A percentile compares a stretch with the other conserved stretches of the same genome.
These are phyloP conservation scores for Plantago major DNA, from an alignment of 257 asterid species.

Conservation along the genomic window DNA sequence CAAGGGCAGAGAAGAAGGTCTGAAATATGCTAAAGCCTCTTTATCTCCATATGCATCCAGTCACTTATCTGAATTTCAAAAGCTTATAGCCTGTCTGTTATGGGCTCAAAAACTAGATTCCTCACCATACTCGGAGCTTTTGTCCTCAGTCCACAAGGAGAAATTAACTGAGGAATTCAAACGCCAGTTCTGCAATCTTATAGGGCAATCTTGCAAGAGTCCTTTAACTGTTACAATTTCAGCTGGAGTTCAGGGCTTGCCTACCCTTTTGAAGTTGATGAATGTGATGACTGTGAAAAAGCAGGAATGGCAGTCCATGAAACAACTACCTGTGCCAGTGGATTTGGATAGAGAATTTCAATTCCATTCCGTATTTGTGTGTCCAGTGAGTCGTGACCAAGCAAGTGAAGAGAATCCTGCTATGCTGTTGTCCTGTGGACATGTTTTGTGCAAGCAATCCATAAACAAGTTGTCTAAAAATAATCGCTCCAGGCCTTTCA, in stretches of 20 bases:
- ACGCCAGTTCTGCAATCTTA: conserved; percentile 34
- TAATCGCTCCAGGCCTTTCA: conserved; percentile 43
- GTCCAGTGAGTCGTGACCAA: conserved; percentile 56
- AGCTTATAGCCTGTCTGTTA: conserved; percentile 72
- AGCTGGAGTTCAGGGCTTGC: conserved; percentile 61
- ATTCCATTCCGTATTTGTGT: conserved; percentile 59
- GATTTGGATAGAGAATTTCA: conserved; percentile 57
- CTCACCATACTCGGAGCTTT: conserved; percentile 69
- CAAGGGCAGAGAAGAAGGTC: conserved; percentile 69
- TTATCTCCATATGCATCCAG: conserved; percentile 57
- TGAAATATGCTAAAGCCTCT: conserved; percentile 56
- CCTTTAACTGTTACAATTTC: conserved; percentile 44
- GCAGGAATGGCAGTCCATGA: conserved; percentile 55
- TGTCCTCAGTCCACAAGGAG: conserved; percentile 65
- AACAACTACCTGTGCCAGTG: conserved; percentile 45
- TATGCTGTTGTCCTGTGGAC: conserved; percentile 65
- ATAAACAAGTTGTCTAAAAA: conserved; percentile 37
- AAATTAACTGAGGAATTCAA: conserved; percentile 38
- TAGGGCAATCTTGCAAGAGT: conserved; percentile 45
- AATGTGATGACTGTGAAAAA: conserved; percentile 45
- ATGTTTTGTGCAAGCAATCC: conserved; percentile 57
- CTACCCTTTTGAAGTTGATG: conserved; percentile 50
- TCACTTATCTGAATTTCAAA: conserved; percentile 71
- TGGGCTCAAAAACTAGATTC: conserved; percentile 69
- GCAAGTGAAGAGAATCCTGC: conserved; percentile 52